Conservation (phyloP, 2,329 filamentous ascomycete species). For the Epichloe brachyelytri region DNA sequence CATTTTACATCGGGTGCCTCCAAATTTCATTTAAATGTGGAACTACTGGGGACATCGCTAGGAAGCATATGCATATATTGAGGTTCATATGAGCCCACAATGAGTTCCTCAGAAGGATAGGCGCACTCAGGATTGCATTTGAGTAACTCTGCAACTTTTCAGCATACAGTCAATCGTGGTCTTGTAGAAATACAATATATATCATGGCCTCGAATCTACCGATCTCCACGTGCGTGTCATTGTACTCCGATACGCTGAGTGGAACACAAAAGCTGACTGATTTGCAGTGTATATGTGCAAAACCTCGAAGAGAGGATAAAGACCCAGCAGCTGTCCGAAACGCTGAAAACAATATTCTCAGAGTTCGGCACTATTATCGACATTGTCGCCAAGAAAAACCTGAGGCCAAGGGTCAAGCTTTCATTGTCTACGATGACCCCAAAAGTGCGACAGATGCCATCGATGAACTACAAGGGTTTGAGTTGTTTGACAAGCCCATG, state of each 20-base stretch:
- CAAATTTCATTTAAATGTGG: no score
- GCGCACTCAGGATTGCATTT: no score
- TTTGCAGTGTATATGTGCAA: slow-evolving; percentile 50
- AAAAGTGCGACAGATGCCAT: slow-evolving; percentile 71
- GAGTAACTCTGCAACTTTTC: no score
- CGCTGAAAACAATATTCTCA: slow-evolving; percentile 66
- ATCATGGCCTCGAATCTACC: slow-evolving; percentile 19
- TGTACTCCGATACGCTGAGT: slow-evolving; percentile 50
- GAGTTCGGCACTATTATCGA: slow-evolving; percentile 82
- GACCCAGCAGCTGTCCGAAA: slow-evolving; percentile 58
- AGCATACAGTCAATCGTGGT: no score
- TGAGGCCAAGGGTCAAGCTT: slow-evolving; percentile 94
- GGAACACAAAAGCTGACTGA: slow-evolving; percentile 22
- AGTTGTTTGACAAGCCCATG: slow-evolving; percentile 87
- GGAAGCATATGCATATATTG: no score
- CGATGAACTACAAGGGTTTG: slow-evolving; percentile 83
- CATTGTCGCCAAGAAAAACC: slow-evolving; percentile 75
- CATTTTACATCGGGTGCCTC: no score
- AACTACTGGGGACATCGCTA: no score
- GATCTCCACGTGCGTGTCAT: slow-evolving; percentile 61
- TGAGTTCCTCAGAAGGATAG: no score
- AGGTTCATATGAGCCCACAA: no score
- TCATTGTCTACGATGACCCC: slow-evolving; percentile 77
- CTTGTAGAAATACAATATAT: no score
- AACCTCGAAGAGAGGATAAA: slow-evolving; percentile 93